phyloP scores from a whole-genome alignment of 345 rosid species.

The Eucalyptus microcorys region DNA sequence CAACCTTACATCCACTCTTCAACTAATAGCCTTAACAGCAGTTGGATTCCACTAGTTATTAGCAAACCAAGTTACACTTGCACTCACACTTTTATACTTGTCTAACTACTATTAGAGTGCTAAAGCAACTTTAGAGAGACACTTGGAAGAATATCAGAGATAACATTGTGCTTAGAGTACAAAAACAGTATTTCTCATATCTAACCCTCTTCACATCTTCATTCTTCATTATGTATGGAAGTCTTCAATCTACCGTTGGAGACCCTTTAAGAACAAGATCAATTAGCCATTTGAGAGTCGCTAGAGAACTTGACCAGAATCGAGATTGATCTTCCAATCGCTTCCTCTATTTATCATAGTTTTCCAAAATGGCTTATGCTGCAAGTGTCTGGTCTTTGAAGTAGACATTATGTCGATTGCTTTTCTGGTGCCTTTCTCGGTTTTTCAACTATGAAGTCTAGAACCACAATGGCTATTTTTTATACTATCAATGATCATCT shows the following conservation, averaged over 20 bases:
- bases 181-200: too few species aligned
- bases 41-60: background rate
- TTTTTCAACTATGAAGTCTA: background rate
- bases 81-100: background rate
- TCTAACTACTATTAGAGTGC: background rate
- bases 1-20: background rate
- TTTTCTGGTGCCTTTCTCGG: background rate
- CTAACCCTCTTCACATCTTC: background rate
- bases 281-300: background rate
- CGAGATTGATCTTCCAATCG: background rate
- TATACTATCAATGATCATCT: too few species aligned
- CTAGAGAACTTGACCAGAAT: background rate
- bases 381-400: background rate
- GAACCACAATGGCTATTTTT: background rate
- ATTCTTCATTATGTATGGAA: background rate
- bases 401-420: background rate
- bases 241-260: background rate
- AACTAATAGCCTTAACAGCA: background rate
- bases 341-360: background rate
- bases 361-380: background rate
- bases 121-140: background rate
- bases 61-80: background rate
- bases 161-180: rapidly evolving
- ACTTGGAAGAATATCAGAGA: background rate
- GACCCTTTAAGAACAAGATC: background rate